Percentiles rank a stretch among this genome's conserved stretches.
These are phyloP conservation scores for Penicillium coprophilum DNA, from an alignment of 495 filamentous ascomycete genomes.

Conservation along the genomic window DNA sequence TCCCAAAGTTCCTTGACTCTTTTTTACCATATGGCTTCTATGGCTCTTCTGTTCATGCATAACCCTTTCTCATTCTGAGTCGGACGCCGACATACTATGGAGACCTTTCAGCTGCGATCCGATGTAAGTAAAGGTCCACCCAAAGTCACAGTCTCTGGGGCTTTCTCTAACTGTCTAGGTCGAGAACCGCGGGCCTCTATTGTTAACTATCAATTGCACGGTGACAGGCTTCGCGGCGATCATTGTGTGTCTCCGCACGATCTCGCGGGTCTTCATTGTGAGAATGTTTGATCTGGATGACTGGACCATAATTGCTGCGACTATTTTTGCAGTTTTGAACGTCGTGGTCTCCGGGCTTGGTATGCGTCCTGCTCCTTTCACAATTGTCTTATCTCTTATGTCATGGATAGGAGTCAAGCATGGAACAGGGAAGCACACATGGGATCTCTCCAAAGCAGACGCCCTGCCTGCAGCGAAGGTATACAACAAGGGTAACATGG, in stretches of 20 bases:
- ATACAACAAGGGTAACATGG: background rate
- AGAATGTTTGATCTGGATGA: constrained; percentile 11
- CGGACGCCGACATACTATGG: background rate
- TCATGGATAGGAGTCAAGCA: constrained; percentile 10
- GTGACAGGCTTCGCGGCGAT: constrained; percentile 8
- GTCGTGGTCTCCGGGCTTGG: constrained; percentile 6
- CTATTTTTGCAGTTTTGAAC: background rate
- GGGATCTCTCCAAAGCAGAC: background rate
- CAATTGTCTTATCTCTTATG: background rate
- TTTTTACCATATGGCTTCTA: background rate
- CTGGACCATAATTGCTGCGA: constrained; percentile 9
- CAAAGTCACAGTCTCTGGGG: background rate
- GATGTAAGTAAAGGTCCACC: background rate
- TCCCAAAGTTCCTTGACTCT: background rate
- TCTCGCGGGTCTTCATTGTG: constrained; percentile 7
- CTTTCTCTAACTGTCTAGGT: background rate
- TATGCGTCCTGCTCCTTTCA: background rate
- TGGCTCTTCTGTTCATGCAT: background rate
- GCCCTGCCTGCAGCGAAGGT: background rate
- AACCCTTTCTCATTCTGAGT: background rate
- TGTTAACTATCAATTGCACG: constrained; percentile 12
- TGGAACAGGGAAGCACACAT: constrained; percentile 14
- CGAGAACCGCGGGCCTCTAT: constrained; percentile 10
- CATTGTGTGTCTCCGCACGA: constrained; percentile 8
- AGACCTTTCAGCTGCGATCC: background rate